A percentile compares a stretch with the other conserved stretches of the same genome.
phyloP scores from a whole-genome alignment of 192 early-diverging fungal species.

The Coemansia sp. region DNA sequence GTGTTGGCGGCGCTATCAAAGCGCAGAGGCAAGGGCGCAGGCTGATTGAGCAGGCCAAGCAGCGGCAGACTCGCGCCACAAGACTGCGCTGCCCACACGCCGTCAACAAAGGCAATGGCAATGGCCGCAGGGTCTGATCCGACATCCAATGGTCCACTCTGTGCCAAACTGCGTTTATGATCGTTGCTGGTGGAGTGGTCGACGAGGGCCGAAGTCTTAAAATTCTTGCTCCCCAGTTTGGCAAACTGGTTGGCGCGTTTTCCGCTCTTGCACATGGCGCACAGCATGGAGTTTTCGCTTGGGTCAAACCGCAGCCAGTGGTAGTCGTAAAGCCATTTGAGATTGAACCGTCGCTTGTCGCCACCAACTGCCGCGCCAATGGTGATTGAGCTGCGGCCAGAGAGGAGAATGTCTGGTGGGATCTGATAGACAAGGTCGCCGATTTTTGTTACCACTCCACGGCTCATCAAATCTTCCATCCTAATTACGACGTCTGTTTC shows the following conservation, averaged over 20 bases:
- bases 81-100: conserved; percentile 17
- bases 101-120: conserved; percentile 13
- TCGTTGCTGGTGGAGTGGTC: conserved; percentile 50
- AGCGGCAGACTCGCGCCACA: background rate
- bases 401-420: conserved; percentile 8
- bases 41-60: background rate
- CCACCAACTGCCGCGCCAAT: conserved; percentile 40
- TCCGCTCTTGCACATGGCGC: conserved; percentile 37
- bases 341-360: conserved; percentile 50
- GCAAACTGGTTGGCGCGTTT: conserved; percentile 48
- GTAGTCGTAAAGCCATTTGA: conserved; percentile 52
- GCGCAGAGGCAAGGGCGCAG: background rate
- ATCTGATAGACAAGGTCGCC: conserved; percentile 5
- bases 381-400: conserved; percentile 41
- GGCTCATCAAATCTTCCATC: conserved; percentile 36
- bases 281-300: conserved; percentile 36
- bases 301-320: conserved; percentile 45
- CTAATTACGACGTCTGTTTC: conserved; percentile 15
- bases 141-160: background rate
- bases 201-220: conserved; percentile 47
- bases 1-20: background rate
- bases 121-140: background rate
- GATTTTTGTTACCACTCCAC: conserved; percentile 17
- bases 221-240: conserved; percentile 44
- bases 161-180: conserved; percentile 33